A percentile compares a stretch with the other conserved stretches of the same genome.
Conservation (phyloP, 805 yeast species). For the Zygosaccharomyces lentus region DNA sequence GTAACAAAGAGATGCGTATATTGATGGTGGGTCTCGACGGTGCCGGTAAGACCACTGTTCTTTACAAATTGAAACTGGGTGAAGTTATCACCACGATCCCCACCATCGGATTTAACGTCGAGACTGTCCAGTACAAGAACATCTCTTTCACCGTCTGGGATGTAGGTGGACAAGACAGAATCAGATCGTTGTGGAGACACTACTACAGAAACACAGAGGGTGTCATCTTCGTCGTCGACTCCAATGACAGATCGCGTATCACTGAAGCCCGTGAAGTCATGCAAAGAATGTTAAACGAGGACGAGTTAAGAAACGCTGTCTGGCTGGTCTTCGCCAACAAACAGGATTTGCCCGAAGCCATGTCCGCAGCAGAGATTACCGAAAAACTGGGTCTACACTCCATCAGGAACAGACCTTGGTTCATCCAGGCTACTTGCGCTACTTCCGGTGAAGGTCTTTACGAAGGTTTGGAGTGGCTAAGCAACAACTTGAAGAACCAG, state of each 20-base stretch:
- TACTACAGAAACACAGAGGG: constrained; percentile 99
- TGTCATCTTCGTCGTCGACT: constrained; percentile 95
- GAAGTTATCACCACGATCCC: constrained; percentile 96
- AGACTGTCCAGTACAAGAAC: constrained; percentile 95
- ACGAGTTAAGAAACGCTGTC: constrained; percentile 94
- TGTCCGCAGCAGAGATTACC: constrained; percentile 98
- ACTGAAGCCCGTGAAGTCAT: constrained; percentile 97
- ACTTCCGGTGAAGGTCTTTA: constrained; percentile 98
- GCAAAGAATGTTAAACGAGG: constrained; percentile 97
- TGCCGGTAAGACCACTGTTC: constrained; percentile 97
- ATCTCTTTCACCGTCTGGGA: constrained; percentile 97
- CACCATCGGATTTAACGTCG: constrained; percentile 96
- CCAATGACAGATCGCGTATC: constrained; percentile 96
- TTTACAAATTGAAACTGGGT: constrained; percentile 90
- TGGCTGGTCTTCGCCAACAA: constrained; percentile 95
- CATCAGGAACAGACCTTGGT: constrained; percentile 98
- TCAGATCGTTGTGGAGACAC: constrained; percentile 98
- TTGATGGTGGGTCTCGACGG: constrained; percentile 98
- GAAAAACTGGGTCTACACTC: constrained; percentile 96
- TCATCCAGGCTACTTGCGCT: constrained; percentile 98
- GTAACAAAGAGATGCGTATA: constrained; percentile 97
- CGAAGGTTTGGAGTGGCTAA: constrained; percentile 97
- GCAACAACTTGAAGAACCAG: constrained; percentile 79
- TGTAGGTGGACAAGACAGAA: constrained; percentile 99
- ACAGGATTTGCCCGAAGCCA: constrained; percentile 98